These are phyloP conservation scores for Colletotrichum sp. DNA, from an alignment of 2,329 filamentous ascomycete species.

Conservation along the genomic window DNA sequence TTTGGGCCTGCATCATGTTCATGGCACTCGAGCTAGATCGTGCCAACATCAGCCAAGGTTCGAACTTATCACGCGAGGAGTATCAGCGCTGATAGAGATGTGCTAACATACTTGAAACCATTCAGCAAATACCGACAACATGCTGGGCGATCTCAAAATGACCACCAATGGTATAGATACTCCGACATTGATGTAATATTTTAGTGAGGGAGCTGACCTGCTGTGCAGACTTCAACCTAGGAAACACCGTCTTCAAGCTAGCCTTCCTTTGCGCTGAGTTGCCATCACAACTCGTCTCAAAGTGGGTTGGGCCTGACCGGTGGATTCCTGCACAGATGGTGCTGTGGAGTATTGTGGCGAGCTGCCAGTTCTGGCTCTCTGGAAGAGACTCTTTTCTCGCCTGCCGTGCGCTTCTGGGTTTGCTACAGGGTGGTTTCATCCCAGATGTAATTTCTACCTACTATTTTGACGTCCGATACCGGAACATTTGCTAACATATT, in stretches of 20 bases:
- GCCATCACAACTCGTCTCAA: constrained; percentile 61
- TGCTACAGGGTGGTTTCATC: constrained; percentile 44
- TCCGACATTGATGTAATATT: too few relatives aligned
- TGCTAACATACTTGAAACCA: constrained; percentile 22
- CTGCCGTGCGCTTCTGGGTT: constrained; percentile 35
- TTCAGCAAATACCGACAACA: constrained; percentile 50
- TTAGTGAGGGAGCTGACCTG: neutral
- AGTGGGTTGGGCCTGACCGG: constrained; percentile 50
- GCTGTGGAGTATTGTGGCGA: constrained; percentile 55
- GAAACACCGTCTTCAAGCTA: constrained; percentile 53
- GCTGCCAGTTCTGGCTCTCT: constrained; percentile 42
- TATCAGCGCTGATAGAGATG: rapidly evolving
- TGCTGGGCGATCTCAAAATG: constrained; percentile 46
- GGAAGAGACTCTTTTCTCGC: constrained; percentile 35
- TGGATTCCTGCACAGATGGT: constrained; percentile 65
- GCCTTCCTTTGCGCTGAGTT: constrained; percentile 61
- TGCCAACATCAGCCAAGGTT: constrained; percentile 46
- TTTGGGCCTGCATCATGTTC: constrained; percentile 52
- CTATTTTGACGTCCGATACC: rapidly evolving
- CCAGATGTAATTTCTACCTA: constrained; percentile 33
- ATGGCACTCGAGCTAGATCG: constrained; percentile 52
- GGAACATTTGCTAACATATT: rapidly evolving
- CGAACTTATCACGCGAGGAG: neutral
- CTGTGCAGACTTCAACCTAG: constrained; percentile 46
- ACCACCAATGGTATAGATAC: constrained; percentile 38